Evolutionary conservation across 2,329 filamentous ascomycete species (phyloP), one percentile per base, ranked within the genome.

Genomic region (Penicillium sp.): DNA sequence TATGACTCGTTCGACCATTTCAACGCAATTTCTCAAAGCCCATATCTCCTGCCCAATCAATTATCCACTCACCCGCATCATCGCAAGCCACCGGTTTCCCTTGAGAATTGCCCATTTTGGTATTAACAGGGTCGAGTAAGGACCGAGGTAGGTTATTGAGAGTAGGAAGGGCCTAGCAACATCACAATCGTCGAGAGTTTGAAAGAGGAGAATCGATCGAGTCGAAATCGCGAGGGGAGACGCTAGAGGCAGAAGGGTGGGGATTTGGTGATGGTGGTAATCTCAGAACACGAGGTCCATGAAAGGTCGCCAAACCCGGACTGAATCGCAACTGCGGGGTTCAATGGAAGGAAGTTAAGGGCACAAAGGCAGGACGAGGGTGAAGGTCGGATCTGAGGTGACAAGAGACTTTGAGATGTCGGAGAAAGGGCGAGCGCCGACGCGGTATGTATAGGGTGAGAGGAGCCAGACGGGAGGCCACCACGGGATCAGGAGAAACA

Each of bases 41-140:
- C 18, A 22, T 22, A 22, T 22, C 18, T 22, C 9, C 18, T 9
- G 18, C 18, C 18, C 18, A 22, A 22, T 11, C 6, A 6, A 5
- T 27, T 27, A 13, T n/a, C 6, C 13, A 71, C 79, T 59, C 72
- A 94, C 88, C 85, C 82, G 95, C 85, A 71, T 94, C 89, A 69
- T 84, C 85, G 69, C 89, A 82, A 65, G 88, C 83, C 71, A 94
- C 79, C 67, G 85, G 86, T 68, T 95, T 95, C 68, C 89, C 89
- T 69, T 90, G 88, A 63, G 82, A 84, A 71, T 96, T 95, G 64
- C 90, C 90, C 90, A 96, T 96, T 59, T 42, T 55, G 49, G n/a
- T n/a, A n/a, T n/a, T n/a, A n/a, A 42, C 14, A 30, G 38, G 29
- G 25, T 29, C 13, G 23, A 35, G 35, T n/a, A 25, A 34, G 23